Conservation (phyloP, 441 rosid genomes). For the Gossypium davidsonii region DNA sequence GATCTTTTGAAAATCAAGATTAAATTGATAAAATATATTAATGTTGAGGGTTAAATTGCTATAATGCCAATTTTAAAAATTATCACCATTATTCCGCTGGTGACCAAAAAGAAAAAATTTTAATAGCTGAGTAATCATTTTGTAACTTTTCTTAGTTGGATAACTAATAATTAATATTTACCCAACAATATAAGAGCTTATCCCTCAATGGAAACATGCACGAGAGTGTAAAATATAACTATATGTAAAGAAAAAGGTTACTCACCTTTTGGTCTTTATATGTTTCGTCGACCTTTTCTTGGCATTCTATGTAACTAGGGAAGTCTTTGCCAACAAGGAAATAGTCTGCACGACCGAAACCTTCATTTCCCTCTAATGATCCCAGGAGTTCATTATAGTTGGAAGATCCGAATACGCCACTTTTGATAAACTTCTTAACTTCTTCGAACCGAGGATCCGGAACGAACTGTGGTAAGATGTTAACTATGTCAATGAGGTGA, state of each 20-base stretch:
- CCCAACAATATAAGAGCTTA: too few relatives aligned
- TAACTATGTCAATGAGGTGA: slow-evolving; percentile 4
- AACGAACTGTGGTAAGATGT: slow-evolving; percentile 49
- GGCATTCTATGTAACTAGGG: slow-evolving; percentile 85
- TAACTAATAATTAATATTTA: too few relatives aligned
- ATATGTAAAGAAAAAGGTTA: neutral
- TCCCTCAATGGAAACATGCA: too few relatives aligned
- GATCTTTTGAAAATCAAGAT: too few relatives aligned
- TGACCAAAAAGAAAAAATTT: too few relatives aligned
- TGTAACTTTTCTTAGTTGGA: too few relatives aligned
- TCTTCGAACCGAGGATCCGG: slow-evolving; percentile 85
- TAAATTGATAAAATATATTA: too few relatives aligned
- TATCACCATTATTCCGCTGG: too few relatives aligned
- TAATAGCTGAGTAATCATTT: too few relatives aligned
- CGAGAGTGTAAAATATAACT: too few relatives aligned
- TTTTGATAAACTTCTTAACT: slow-evolving; percentile 59
- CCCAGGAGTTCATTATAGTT: slow-evolving; percentile 68
- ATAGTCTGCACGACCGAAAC: slow-evolving; percentile 79
- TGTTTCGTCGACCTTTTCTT: slow-evolving; percentile 77
- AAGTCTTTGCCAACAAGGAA: slow-evolving; percentile 96
- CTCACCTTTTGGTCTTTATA: slow-evolving; percentile 67
- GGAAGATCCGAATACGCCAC: slow-evolving; percentile 70
- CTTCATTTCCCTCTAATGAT: slow-evolving; percentile 89
- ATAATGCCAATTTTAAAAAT: too few relatives aligned
- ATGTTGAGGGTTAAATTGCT: too few relatives aligned